phyloP scores from a whole-genome alignment of 129 eudicot genomes.

The Flaveria linearis region DNA sequence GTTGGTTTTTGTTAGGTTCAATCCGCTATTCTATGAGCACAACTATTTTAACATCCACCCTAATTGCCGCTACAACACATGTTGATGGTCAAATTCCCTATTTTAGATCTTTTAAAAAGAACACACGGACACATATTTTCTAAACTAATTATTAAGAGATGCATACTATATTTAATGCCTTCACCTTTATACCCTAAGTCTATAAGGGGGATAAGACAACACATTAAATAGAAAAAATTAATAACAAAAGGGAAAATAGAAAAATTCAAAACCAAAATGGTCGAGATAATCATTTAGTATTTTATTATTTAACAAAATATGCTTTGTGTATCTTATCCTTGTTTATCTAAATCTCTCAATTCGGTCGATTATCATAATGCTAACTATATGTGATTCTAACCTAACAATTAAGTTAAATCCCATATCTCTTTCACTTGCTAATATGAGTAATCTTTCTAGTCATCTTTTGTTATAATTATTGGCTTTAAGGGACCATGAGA shows the following conservation, averaged over 20 bases:
- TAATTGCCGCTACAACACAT: conserved; percentile 18
- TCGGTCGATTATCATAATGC: background rate
- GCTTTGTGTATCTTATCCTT: too few species aligned
- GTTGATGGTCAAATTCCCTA: background rate
- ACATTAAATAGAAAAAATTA: too few species aligned
- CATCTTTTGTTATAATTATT: conserved; percentile 19
- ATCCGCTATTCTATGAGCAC: too few species aligned
- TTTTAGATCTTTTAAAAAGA: conserved; percentile 24
- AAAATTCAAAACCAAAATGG: conserved; percentile 35
- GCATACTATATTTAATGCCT: conserved; percentile 13
- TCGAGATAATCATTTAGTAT: background rate
- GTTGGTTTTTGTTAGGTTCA: too few species aligned
- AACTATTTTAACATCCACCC: too few species aligned
- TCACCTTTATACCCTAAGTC: conserved; percentile 4
- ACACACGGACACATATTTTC: conserved; percentile 17
- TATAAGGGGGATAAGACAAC: too few species aligned
- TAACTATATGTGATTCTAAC: background rate
- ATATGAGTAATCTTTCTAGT: conserved; percentile 16
- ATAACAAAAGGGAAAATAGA: background rate
- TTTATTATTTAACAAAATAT: too few species aligned
- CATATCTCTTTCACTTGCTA: background rate
- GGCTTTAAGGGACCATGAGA: conserved; percentile 16
- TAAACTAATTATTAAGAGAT: conserved; percentile 25
- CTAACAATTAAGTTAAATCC: background rate
- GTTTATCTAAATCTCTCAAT: too few species aligned